These are phyloP conservation scores for Botrytis galanthina DNA, from an alignment of 2,329 filamentous ascomycete species.

Conservation along the genomic window DNA sequence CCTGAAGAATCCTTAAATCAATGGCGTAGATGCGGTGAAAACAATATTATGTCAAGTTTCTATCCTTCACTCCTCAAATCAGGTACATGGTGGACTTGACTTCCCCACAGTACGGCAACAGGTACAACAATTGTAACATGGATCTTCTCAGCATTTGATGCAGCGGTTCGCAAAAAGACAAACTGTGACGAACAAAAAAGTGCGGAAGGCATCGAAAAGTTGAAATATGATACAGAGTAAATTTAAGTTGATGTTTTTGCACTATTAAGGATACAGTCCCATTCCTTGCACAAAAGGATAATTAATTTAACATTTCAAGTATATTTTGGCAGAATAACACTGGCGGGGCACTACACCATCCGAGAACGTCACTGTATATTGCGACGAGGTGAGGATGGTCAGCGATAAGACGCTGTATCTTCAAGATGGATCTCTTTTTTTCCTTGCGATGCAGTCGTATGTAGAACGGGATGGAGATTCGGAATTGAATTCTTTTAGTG, in stretches of 20 bases:
- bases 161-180: background rate
- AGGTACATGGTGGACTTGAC: constrained; percentile 13
- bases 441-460: too few species aligned
- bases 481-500: too few species aligned
- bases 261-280: background rate
- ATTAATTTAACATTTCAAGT: background rate
- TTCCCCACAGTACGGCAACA: background rate
- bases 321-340: too few species aligned
- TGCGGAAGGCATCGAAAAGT: constrained; percentile 12
- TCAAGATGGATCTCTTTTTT: too few species aligned
- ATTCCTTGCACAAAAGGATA: background rate
- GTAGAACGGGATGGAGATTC: too few species aligned
- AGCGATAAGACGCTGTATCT: too few species aligned
- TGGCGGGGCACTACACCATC: too few species aligned
- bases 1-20: background rate
- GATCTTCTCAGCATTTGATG: background rate
- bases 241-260: background rate
- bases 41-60: background rate
- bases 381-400: too few species aligned
- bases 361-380: too few species aligned
- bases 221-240: background rate
- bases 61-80: constrained; percentile 2
- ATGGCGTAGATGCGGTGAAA: background rate
- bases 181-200: constrained; percentile 3
- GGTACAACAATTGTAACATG: background rate